Conservation (phyloP, 1,139 yeast species). For the Tardiomyces depauwii region DNA sequence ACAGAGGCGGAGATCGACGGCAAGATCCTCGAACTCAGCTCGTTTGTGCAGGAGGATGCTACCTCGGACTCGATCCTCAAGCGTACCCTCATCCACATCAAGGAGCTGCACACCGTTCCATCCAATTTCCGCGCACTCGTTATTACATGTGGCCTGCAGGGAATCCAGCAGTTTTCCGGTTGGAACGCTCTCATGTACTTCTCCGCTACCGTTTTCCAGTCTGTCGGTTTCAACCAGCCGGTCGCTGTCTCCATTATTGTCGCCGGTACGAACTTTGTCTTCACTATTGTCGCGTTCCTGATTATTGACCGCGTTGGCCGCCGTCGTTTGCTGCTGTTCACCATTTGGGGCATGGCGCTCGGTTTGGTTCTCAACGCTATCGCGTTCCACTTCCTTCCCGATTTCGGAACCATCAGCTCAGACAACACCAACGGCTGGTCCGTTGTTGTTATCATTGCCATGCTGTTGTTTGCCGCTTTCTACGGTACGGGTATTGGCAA, state of each 20-base stretch:
- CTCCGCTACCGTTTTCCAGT: slow-evolving; percentile 78
- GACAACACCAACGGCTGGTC: slow-evolving; percentile 67
- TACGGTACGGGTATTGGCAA: slow-evolving; percentile 94
- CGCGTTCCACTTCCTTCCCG: slow-evolving; percentile 70
- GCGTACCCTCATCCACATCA: slow-evolving; percentile 24
- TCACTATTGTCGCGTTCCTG: slow-evolving; percentile 72
- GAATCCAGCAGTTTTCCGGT: slow-evolving; percentile 91
- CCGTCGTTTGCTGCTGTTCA: slow-evolving; percentile 59
- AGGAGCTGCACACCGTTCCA: slow-evolving; percentile 60
- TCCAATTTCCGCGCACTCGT: slow-evolving; percentile 77
- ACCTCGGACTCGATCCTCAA: neutral
- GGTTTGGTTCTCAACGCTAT: slow-evolving; percentile 73
- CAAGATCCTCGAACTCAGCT: slow-evolving; percentile 16
- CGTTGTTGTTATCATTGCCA: slow-evolving; percentile 66
- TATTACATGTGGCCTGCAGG: slow-evolving; percentile 87
- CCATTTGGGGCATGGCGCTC: slow-evolving; percentile 69
- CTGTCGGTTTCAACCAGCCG: slow-evolving; percentile 76
- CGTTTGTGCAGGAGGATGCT: neutral
- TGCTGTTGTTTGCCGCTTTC: slow-evolving; percentile 78
- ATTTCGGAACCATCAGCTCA: slow-evolving; percentile 34
- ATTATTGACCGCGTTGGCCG: slow-evolving; percentile 82
- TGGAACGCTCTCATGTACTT: slow-evolving; percentile 93
- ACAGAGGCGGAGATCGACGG: slow-evolving; percentile 17
- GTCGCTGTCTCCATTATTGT: slow-evolving; percentile 89
- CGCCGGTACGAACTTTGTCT: slow-evolving; percentile 85